Conservation (phyloP, 2,329 filamentous ascomycete genomes). For the Trichophyton mentagrophytes region DNA sequence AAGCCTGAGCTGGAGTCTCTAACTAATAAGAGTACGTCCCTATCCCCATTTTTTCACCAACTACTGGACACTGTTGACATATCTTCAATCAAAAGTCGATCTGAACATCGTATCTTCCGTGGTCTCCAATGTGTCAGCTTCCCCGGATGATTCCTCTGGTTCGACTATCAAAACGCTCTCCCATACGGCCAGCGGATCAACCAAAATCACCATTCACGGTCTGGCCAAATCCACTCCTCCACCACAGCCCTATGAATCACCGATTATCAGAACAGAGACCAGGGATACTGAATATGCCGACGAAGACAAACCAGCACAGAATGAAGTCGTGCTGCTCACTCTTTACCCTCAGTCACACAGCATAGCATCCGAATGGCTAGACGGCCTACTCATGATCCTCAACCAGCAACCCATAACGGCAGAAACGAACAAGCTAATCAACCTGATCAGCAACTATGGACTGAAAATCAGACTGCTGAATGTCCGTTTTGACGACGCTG, state of each 20-base stretch:
- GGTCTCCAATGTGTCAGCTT: slow-evolving; percentile 75
- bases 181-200: slow-evolving; percentile 35
- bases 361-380: slow-evolving; percentile 88
- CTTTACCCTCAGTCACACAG: slow-evolving; percentile 69
- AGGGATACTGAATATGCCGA: slow-evolving; percentile 16
- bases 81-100: slow-evolving; percentile 47
- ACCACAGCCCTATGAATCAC: slow-evolving; percentile 10
- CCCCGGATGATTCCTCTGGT: slow-evolving; percentile 38
- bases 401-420: slow-evolving; percentile 95
- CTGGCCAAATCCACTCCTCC: slow-evolving; percentile 34
- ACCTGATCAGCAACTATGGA: slow-evolving; percentile 76
- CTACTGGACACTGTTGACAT: neutral
- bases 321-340: slow-evolving; percentile 67
- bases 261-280: slow-evolving; percentile 5
- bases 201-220: slow-evolving; percentile 86
- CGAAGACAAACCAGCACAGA: slow-evolving; percentile 21
- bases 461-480: slow-evolving; percentile 87
- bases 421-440: slow-evolving; percentile 82
- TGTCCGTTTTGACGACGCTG: slow-evolving; percentile 72
- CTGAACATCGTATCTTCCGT: slow-evolving; percentile 80
- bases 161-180: slow-evolving; percentile 35
- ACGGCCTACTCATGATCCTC: slow-evolving; percentile 85
- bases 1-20: slow-evolving; percentile 63
- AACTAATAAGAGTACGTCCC: slow-evolving; percentile 52
- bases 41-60: neutral